Percentiles rank a stretch among this genome's conserved stretches.
These are phyloP conservation scores for Mycena epipterygia DNA, from an alignment of 768 basidiomycete genomes.

Conservation along the genomic window DNA sequence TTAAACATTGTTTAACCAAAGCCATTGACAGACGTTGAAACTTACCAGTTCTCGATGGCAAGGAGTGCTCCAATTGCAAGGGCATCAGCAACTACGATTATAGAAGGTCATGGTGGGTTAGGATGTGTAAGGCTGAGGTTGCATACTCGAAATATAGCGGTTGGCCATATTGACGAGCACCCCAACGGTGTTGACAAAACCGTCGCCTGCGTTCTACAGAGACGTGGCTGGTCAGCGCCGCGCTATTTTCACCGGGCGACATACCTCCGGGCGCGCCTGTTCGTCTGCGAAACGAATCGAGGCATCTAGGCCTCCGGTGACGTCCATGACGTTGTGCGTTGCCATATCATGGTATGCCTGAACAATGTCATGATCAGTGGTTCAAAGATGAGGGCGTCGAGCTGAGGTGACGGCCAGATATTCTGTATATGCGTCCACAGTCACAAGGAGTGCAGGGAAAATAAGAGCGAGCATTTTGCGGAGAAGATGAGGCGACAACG, in stretches of 20 bases:
- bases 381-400: not conserved
- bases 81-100: not conserved
- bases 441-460: not conserved
- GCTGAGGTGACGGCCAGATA: conserved; percentile 14
- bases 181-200: not conserved
- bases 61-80: not conserved
- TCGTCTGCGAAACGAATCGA: conserved; percentile 2
- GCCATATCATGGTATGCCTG: conserved; percentile 19
- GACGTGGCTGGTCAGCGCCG: too few species aligned
- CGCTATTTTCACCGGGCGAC: not conserved
- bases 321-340: not conserved
- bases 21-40: not conserved
- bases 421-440: not conserved
- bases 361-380: too few species aligned
- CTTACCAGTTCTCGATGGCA: conserved; percentile 4
- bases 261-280: not conserved
- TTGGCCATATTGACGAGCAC: not conserved
- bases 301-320: not conserved
- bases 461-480: too few species aligned
- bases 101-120: too few species aligned
- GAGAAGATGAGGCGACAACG: too few species aligned
- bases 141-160: not conserved
- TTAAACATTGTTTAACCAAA: not conserved
- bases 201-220: not conserved
- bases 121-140: not conserved